Conservation (phyloP, 257 asterid species). For the Salvia hispanica region DNA sequence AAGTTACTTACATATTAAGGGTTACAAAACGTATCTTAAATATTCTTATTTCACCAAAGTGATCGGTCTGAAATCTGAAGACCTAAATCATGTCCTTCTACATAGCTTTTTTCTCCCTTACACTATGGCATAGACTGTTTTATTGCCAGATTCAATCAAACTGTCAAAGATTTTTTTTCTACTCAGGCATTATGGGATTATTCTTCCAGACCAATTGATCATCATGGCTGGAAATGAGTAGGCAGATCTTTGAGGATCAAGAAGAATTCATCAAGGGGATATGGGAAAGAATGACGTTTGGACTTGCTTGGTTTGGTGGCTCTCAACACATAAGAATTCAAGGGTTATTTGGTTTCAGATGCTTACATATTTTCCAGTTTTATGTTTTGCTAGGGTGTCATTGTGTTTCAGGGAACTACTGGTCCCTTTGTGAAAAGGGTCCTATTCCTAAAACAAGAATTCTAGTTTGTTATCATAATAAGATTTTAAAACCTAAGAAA, state of each 20-base stretch:
- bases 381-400: not conserved
- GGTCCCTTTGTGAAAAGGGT: not conserved
- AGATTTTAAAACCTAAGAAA: constrained; percentile 8
- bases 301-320: not conserved
- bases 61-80: not conserved
- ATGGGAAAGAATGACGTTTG: not conserved
- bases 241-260: not conserved
- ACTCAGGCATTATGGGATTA: not conserved
- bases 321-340: not conserved
- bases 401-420: not conserved
- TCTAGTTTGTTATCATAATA: not conserved
- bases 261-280: not conserved
- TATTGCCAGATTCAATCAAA: not conserved
- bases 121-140: not conserved
- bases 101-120: too few relatives aligned
- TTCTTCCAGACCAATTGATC: not conserved
- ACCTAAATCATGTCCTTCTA: too few relatives aligned
- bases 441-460: not conserved
- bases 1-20: not conserved
- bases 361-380: not conserved
- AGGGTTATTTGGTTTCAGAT: not conserved
- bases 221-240: not conserved
- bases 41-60: not conserved
- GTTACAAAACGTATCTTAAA: not conserved
- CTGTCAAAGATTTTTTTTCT: not conserved